phyloP scores from a whole-genome alignment of 805 yeast species.

The Candida awuae region DNA sequence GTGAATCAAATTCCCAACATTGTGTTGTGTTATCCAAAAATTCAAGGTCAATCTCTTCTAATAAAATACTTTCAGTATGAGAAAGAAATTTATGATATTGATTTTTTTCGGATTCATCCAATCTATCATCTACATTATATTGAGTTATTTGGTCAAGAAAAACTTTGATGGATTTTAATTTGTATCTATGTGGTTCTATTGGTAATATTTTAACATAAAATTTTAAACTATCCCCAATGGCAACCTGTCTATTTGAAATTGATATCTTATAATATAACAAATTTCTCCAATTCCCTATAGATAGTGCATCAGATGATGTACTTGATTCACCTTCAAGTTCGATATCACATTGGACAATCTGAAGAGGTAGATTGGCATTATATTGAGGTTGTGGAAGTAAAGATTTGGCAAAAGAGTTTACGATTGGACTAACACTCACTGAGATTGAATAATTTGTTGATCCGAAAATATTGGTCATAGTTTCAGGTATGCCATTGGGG shows the following conservation, averaged over 20 bases:
- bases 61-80: conserved; percentile 15
- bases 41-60: conserved; percentile 7
- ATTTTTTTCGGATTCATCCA: neutral
- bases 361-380: conserved; percentile 5
- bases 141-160: conserved; percentile 20
- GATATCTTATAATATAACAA: conserved; percentile 20
- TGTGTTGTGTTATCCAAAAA: conserved; percentile 6
- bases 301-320: conserved; percentile 10
- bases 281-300: conserved; percentile 29
- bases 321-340: neutral
- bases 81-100: conserved; percentile 7
- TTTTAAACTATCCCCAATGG: conserved; percentile 15
- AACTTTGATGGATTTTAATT: conserved; percentile 18
- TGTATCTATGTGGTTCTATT: conserved; percentile 14
- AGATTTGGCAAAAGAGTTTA: conserved; percentile 14
- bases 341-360: conserved; percentile 14
- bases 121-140: conserved; percentile 7
- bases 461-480: conserved; percentile 18
- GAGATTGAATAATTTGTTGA: conserved; percentile 16
- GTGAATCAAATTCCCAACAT: conserved; percentile 4
- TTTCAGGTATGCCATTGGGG: conserved; percentile 19
- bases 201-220: conserved; percentile 22
- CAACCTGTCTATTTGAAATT: conserved; percentile 15
- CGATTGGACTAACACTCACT: conserved; percentile 10
- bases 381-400: conserved; percentile 5